These are phyloP conservation scores for Priceomyces melissophilus DNA, from an alignment of 805 yeast genomes.

Conservation along the genomic window DNA sequence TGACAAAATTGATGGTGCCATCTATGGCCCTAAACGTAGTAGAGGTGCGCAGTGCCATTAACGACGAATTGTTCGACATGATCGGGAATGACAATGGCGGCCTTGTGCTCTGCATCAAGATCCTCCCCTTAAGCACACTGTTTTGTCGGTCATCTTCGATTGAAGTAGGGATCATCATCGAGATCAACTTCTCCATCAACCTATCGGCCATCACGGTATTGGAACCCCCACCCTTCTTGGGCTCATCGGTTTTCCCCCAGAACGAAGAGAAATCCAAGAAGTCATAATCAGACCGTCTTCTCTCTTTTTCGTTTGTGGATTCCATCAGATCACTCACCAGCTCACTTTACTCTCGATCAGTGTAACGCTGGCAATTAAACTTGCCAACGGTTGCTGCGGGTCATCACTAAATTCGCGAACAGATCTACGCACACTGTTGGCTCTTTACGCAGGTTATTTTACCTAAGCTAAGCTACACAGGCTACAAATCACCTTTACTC, in stretches of 20 bases:
- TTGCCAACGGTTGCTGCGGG: too few relatives aligned
- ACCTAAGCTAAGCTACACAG: too few relatives aligned
- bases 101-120: constrained; percentile 57
- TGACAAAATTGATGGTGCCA: constrained; percentile 48
- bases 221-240: constrained; percentile 14
- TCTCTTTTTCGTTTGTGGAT: constrained; percentile 1
- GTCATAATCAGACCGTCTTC: constrained; percentile 8
- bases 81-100: constrained; percentile 68
- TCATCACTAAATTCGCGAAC: too few relatives aligned
- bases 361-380: too few relatives aligned
- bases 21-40: constrained; percentile 62
- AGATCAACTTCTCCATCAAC: constrained; percentile 64
- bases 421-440: too few relatives aligned
- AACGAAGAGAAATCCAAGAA: constrained; percentile 17
- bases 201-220: constrained; percentile 52
- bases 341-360: too few relatives aligned
- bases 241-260: constrained; percentile 23
- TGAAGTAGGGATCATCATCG: constrained; percentile 67
- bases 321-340: too few relatives aligned
- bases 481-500: too few relatives aligned
- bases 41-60: constrained; percentile 59
- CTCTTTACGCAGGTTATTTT: too few relatives aligned
- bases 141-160: constrained; percentile 42
- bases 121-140: constrained; percentile 45
- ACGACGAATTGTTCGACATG: constrained; percentile 66